Conservation (phyloP, 179 eudicot species). For the Amaranthus tricolor region DNA sequence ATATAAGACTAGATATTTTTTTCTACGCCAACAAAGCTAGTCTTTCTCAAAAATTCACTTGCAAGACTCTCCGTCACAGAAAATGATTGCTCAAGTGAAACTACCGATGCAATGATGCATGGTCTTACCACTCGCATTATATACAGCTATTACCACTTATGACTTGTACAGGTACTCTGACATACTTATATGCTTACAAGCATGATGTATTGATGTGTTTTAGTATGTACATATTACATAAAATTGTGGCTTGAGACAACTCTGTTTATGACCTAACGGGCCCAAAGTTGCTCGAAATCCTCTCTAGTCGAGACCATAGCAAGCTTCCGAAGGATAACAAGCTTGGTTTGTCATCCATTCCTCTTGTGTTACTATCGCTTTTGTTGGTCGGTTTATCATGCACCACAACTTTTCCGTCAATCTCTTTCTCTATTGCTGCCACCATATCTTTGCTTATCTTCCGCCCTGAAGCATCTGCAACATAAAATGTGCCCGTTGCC, state of each 20-base stretch:
- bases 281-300: slow-evolving; percentile 28
- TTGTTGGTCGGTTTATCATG: slow-evolving; percentile 8
- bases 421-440: slow-evolving; percentile 23
- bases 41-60: too few relatives aligned
- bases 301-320: slow-evolving; percentile 33
- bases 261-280: slow-evolving; percentile 15
- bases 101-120: too few relatives aligned
- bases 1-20: too few relatives aligned
- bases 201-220: too few relatives aligned
- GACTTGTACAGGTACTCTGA: too few relatives aligned
- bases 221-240: neutral
- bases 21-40: too few relatives aligned
- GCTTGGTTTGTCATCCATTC: slow-evolving; percentile 16
- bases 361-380: neutral
- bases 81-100: too few relatives aligned
- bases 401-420: slow-evolving; percentile 23
- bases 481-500: slow-evolving; percentile 69
- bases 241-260: neutral
- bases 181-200: too few relatives aligned
- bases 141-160: too few relatives aligned
- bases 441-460: slow-evolving; percentile 27
- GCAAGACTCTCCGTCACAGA: too few relatives aligned
- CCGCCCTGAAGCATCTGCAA: slow-evolving; percentile 27
- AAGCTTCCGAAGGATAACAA: slow-evolving; percentile 30
- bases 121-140: too few relatives aligned